Base-by-base conservation (phyloP, 192 early-diverging fungal genomes). In the Dispira simplex region DNA sequence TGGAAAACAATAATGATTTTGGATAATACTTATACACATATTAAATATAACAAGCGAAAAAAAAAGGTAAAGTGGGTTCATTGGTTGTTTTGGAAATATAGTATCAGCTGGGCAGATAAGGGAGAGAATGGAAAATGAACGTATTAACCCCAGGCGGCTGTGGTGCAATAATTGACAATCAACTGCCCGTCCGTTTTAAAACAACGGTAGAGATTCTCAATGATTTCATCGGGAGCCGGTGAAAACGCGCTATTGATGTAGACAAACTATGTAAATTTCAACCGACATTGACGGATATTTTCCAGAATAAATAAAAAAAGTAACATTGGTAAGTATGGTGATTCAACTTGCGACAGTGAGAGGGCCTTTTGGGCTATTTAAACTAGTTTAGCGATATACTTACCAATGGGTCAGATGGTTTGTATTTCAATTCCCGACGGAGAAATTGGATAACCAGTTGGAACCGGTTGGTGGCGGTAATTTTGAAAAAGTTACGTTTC, bases 181-280 rank as follows among this genome's bases (percentile, higher is more conserved):
- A 96, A 73, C 64, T 87, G 83, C 21, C 83, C 84, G 43, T 91
- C 86, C 21, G 86, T 79, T 21, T 78, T 81, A 70, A 93, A 96
- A 66, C 91, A 92, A 81, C 88, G 86, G 66, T 79, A 79, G 58
- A 96, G 66, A 68, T 89, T 93, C 9, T 78, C 74, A 5, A 96
- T 83, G 28, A 82, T 80, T 73, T 93, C 93, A 67, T 96, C 93
- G 16, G 93, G 93, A 32, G 93, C 81, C 11, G 93, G 93, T 13
- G 91, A 85, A 71, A 96, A 96, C n/a, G 91, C 88, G 67, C 86
- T 89, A 69, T 92, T 93, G 18, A 96, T 81, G 71, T 96, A 96
- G 23, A 96, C 73, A 67, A 95, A 92, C 90, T 91, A 65, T 1
- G 6, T 39, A 39, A 4, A 39, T 39, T 39, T n/a, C n/a, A n/a